Evolutionary conservation across 176 grass and related monocot species (phyloP), one percentile per base, ranked within the genome.

Genomic region (Carex myosuroides): DNA sequence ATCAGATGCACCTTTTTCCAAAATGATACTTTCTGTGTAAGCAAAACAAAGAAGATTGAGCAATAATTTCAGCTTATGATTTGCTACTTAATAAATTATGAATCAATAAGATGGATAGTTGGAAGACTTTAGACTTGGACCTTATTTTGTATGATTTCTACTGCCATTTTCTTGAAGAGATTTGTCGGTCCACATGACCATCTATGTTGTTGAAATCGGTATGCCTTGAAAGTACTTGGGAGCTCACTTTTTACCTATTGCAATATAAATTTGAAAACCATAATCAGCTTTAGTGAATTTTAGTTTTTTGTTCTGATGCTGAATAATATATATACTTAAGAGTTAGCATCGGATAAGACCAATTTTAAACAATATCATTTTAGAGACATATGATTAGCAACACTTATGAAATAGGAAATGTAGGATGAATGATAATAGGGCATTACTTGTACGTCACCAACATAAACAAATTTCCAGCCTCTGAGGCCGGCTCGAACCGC

Each of bases 101-200:
- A 13, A 33, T 57, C 2, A 50, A 52, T 16, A 55, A 77, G 3
- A 76, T 73, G 18, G n/a, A 0, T 30, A 62, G 13, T 9, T 46
- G 4, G 8, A 89, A 55, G 20, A 79, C 50, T 21, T 75, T 65
- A 80, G 8, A 95, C 93, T 75, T 71, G 70, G 8, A 95, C 96
- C 96, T 99, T 92, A 75, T 48, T 93, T 42, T 85, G 35, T 5
- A 95, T 22, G 44, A 99, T 89, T 42, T 95, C 91, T 56, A 83
- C 66, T 17, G 89, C 85, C 88, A 99, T 89, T 87, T 99, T 99
- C 87, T 93, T 91, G 84, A 95, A 99, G 50, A 99, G 80, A 57
- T 99, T 95, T 32, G 96, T 89, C 0, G 96, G 93, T 4, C 96
- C 96, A 65, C 96, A 99, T 2, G 96, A 99, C 96, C 96, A 99